These are phyloP conservation scores for Talaromyces adpressus DNA, from an alignment of 495 filamentous ascomycete genomes.

Conservation along the genomic window DNA sequence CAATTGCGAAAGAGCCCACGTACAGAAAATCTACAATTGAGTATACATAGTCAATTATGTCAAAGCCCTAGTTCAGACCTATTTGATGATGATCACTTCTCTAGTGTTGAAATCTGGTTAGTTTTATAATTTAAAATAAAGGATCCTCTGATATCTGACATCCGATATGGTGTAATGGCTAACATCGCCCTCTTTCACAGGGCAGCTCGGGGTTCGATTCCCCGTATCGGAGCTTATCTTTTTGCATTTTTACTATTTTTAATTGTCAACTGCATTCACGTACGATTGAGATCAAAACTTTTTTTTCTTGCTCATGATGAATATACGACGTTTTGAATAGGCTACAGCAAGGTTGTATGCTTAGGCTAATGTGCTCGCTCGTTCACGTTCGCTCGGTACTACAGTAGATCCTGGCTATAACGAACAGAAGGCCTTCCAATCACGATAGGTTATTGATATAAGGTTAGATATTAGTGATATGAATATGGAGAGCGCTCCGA, in stretches of 20 bases:
- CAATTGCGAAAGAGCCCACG: background rate
- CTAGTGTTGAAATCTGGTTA: background rate
- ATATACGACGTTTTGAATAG: no score
- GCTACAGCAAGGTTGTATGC: no score
- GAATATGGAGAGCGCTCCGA: no score
- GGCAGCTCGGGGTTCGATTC: conserved; percentile 11
- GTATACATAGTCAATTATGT: background rate
- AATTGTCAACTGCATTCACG: no score
- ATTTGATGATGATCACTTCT: background rate
- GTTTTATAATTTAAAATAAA: background rate
- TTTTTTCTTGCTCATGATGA: no score
- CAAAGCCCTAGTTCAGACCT: background rate
- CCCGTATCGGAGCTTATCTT: conserved; percentile 4
- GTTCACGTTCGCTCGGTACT: no score
- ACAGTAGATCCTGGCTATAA: no score
- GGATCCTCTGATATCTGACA: background rate
- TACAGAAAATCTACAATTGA: background rate
- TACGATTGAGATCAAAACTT: no score
- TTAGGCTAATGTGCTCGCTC: no score
- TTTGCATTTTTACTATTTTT: background rate
- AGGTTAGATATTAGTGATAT: no score
- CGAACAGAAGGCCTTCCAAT: no score
- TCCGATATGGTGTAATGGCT: background rate
- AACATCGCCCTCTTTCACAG: background rate
- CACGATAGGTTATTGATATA: no score